Conservation (phyloP, 768 basidiomycete genomes). For the Boletus reticuloceps region DNA sequence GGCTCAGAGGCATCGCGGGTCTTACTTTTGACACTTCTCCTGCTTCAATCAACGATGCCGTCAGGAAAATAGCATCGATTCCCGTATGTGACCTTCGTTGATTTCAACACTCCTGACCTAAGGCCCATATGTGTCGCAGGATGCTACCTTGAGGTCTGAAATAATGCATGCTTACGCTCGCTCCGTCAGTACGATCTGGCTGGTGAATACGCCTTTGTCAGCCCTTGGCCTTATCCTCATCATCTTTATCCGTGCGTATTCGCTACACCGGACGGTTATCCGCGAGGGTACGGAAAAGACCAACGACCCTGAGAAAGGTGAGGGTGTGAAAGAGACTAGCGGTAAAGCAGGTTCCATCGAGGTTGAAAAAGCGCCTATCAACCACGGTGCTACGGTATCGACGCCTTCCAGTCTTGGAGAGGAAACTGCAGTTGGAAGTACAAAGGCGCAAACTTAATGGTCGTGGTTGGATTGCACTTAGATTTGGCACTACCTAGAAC, state of each 20-base stretch:
- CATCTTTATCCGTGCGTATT: conserved; percentile 35
- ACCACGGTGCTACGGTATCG: conserved; percentile 1
- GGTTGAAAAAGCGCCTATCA: neutral
- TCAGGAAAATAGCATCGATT: conserved; percentile 40
- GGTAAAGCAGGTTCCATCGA: neutral
- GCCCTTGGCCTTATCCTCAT: conserved; percentile 31
- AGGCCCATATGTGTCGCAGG: conserved; percentile 19
- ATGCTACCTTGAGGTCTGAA: conserved; percentile 26
- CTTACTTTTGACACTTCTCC: conserved; percentile 39
- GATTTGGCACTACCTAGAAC: too few species aligned
- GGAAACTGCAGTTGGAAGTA: neutral
- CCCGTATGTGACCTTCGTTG: conserved; percentile 17
- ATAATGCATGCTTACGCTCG: conserved; percentile 38
- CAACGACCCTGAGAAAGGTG: conserved; percentile 33
- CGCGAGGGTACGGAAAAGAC: conserved; percentile 6
- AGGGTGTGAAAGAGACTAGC: neutral
- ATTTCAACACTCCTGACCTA: neutral
- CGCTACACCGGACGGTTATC: conserved; percentile 30
- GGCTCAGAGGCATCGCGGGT: conserved; percentile 15
- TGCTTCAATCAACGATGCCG: conserved; percentile 44
- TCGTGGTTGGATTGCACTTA: too few species aligned
- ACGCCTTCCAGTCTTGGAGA: neutral
- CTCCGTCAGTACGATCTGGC: conserved; percentile 39
- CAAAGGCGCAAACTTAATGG: too few species aligned
- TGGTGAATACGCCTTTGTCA: conserved; percentile 34